Base-by-base conservation (phyloP, 169 alveolate species). In the Cryptosporidium meleagridis region DNA sequence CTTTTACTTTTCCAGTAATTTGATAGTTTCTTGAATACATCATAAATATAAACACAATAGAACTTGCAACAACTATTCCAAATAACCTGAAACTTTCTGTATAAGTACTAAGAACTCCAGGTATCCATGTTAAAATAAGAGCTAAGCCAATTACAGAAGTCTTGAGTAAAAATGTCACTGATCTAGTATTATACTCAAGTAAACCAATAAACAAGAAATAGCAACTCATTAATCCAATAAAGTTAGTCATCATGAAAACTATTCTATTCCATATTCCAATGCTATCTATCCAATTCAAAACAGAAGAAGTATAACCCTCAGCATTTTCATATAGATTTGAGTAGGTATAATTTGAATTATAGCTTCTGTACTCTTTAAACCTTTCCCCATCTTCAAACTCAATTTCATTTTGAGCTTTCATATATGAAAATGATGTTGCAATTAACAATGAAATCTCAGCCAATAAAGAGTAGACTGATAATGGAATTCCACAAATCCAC, bases 401-500 rank as follows among this genome's bases (percentile, higher is more conserved):
- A 23, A 31, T 65, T 14, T 62, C 68, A 23, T 31, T 29, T 45
- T 26, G 29, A 9, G 51, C 37, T 52, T 72, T 35, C 69, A 51
- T 72, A 41, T 41, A 80, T 3, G 75, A 80, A 44, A 80, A 80
- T 59, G 33, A 23, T 1, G 75, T 65, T 44, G 75, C 52, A 14
- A 80, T 37, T 41, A 80, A 37, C 18, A 80, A 51, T 12, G 80
- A 80, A 29, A 80, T 80, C 52, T 80, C 89, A 8, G 37, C 41
- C 7, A 80, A 23, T 23, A 80, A 51, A 23, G 89, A 59, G 26
- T 80, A 80, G 7, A 59, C 75, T 39, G 62, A 39, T 44, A 80
- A 35, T 12, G 89, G 89, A 3, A 80, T 80, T 61, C 89, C 89
- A 62, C 59, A 80, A 2, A 80, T 39, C 89, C 89, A 80, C 89